Evolutionary conservation across 805 yeast species (phyloP).

Genomic region (Myxozyma monticola): DNA sequence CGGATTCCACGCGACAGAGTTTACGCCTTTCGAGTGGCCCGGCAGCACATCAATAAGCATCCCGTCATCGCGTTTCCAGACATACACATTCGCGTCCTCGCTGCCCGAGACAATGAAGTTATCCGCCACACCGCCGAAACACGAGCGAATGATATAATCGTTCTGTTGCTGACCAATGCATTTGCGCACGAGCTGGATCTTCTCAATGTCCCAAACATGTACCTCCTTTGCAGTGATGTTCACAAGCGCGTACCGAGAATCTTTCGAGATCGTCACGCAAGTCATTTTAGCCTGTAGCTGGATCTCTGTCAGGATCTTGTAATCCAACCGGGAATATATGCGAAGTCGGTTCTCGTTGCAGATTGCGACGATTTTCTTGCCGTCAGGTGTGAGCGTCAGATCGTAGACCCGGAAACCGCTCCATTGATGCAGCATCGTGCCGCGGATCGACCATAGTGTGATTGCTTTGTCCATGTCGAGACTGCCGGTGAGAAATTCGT

Average conservation of each 20-base stretch:
- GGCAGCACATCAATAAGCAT: conserved; percentile 59
- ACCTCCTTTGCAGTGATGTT: conserved; percentile 70
- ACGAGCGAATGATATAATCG: conserved; percentile 67
- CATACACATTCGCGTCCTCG: conserved; percentile 73
- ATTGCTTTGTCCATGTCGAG: conserved; percentile 68
- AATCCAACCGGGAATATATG: conserved; percentile 53
- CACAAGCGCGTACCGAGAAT: conserved; percentile 56
- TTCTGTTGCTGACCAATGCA: conserved; percentile 73
- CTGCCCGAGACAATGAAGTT: conserved; percentile 76
- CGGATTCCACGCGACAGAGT: conserved; percentile 77
- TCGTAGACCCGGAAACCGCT: conserved; percentile 57
- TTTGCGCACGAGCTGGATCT: conserved; percentile 58
- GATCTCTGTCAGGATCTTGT: conserved; percentile 48
- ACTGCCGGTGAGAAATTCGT: conserved; percentile 66
- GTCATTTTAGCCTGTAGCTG: conserved; percentile 61
- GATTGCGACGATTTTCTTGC: conserved; percentile 60
- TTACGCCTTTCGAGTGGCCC: conserved; percentile 68
- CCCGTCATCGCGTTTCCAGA: conserved; percentile 77
- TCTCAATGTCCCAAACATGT: conserved; percentile 75
- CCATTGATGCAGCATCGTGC: conserved; percentile 39
- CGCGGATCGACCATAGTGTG: conserved; percentile 46
- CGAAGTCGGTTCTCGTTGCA: conserved; percentile 63
- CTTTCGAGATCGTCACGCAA: conserved; percentile 60
- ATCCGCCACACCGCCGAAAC: conserved; percentile 73
- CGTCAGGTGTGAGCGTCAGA: conserved; percentile 64